Base-by-base conservation (phyloP, 2,329 filamentous ascomycete species). In the Aspergillus quadricinctus region DNA sequence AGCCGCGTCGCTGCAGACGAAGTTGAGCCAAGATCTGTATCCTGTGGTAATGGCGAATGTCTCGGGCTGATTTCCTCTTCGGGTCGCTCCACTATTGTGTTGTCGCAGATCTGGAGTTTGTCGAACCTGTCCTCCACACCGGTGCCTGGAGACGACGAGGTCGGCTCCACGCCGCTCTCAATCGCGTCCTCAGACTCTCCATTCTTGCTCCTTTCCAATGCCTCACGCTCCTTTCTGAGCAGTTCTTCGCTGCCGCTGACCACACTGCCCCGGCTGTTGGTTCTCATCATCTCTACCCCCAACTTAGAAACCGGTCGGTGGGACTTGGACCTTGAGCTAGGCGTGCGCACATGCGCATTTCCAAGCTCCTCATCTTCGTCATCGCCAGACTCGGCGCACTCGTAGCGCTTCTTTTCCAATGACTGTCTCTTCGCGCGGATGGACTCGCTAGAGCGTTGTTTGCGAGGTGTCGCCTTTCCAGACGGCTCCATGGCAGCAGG, bases 221-320 rank as follows among this genome's bases (percentile, higher is more conserved):
- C 64, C 37, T 75, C 73, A 45, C 64, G 69, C 60, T 69, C 72
- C 57, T 65, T 70, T 49, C 65, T 68, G 37, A 73, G 56, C 7
- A 70, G 59, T 37, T 78, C 76, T 48, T 78, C 77, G 50, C 71
- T 71, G 51, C 73, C 75, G 54, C 76, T 78, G 40, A 79, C 77
- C 31, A 90, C 83, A 67, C 92, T 96, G 50, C 95, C 93, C 65
- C 93, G 88, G 68, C 91, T 96, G 72, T 96, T 96, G 21, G 93
- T 95, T 49, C 93, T 86, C 90, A 97, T 93, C 93, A 97, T 97
- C 73, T 97, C 93, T 50, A 92, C 94, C 1, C 92, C 92, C 1
- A 97, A 83, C 73, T 96, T 97, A 0, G 92, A 96, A 53, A 88
- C 89, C 11, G 89, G 88, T 25, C 89, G 81, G 40, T 80, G 79